Evolutionary conservation across 257 asterid genomes (phyloP), one percentile per base, ranked within the genome.

Genomic region (Haberlea rhodopensis): DNA sequence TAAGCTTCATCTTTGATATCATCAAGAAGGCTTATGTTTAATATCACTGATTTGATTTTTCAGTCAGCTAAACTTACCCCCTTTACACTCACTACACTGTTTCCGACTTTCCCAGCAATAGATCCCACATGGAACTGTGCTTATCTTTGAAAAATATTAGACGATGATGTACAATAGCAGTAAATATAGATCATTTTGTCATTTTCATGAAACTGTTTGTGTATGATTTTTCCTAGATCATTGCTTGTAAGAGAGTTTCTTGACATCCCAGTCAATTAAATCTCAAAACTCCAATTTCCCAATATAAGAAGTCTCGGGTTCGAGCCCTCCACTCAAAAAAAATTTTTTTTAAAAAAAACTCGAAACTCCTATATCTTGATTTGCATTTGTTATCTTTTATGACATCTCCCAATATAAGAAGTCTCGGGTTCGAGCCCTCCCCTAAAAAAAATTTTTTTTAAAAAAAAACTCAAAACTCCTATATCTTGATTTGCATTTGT

Each of bases 1-100:
- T 89, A 82, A 76, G 91, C 81, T 56, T 18, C 20, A 23, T 48
- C 49, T 23, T 34, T 67, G 18, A 23, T 49, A 2, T 22, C 15
- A 48, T 45, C 57, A 18, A 49, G 24, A 37, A 29, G 63, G 60
- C 24, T 69, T 63, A 11, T 6, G n/a, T 43, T 26, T 32, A 55
- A 32, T 45, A 26, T 48, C 46, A 25, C 28, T 23, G 25, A 55
- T 27, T 18, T 18, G 27, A 57, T 21, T 18, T 20, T 43, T 24
- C 37, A 32, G 48, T 72, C 40, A 32, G 40, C 10, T 8, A 32
- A 32, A 32, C 8, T 1, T 8, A 10, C 40, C 40, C 40, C 1
- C 2, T 32, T 32, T 6, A 32, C 10, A 32, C 6, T 1, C 0
- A 53, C 43, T 48, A 22, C 22, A n/a, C n/a, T n/a, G n/a, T 53